Evolutionary conservation across 2,329 filamentous ascomycete species (phyloP).

Genomic region (Calonectria henricotiae): DNA sequence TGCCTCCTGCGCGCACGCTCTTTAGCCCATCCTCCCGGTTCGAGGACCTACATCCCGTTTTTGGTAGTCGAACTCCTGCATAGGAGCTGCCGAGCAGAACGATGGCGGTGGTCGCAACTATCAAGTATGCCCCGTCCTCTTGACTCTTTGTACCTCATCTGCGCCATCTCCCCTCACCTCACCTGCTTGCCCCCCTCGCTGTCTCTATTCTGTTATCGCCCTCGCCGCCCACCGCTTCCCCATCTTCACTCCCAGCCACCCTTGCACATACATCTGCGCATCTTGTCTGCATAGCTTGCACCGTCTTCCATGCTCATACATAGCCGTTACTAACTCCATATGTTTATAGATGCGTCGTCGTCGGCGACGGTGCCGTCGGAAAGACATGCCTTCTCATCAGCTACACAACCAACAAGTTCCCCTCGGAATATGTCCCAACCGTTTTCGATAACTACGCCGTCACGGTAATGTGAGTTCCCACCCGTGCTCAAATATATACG

Average conservation of each 20-base stretch:
- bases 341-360: slow-evolving; percentile 88
- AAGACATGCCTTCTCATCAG: slow-evolving; percentile 99
- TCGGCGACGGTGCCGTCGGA: slow-evolving; percentile 98
- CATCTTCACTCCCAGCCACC: slow-evolving; percentile 23
- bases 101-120: slow-evolving; percentile 76
- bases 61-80: slow-evolving; percentile 56
- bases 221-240: slow-evolving; percentile 27
- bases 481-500: slow-evolving; percentile 41
- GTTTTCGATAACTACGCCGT: slow-evolving; percentile 99
- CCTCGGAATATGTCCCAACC: slow-evolving; percentile 99
- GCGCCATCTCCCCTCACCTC: slow-evolving; percentile 9
- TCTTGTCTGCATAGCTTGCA: slow-evolving; percentile 35
- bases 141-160: slow-evolving; percentile 25
- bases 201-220: slow-evolving; percentile 32
- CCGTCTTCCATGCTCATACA: slow-evolving; percentile 3
- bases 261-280: slow-evolving; percentile 39
- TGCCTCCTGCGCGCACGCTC: slow-evolving; percentile 47
- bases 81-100: slow-evolving; percentile 60
- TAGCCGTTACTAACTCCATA: slow-evolving; percentile 45
- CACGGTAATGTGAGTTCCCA: slow-evolving; percentile 92
- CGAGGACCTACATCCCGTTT: slow-evolving; percentile 48
- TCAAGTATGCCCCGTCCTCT: slow-evolving; percentile 68
- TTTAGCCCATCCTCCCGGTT: slow-evolving; percentile 47
- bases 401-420: slow-evolving; percentile 99
- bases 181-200: slow-evolving; percentile 26